Conservation (phyloP, 2,329 filamentous ascomycete genomes). For the Myriosclerotinia duriaeana region DNA sequence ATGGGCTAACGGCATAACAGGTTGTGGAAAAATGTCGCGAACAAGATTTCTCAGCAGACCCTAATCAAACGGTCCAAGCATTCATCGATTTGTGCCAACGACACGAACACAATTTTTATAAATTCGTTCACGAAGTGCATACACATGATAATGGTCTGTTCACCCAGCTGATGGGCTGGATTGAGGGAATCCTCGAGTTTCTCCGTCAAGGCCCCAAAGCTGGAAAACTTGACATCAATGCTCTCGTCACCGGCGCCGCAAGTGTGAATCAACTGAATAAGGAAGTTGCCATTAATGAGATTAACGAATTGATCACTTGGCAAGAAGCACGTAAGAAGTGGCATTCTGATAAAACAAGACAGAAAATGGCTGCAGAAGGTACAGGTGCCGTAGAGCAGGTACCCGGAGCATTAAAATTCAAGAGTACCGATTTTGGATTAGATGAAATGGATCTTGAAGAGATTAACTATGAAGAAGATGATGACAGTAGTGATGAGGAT, state of each 20-base stretch:
- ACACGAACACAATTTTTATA: conserved; percentile 97
- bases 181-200: conserved; percentile 93
- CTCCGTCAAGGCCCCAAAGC: conserved; percentile 81
- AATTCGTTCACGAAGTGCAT: conserved; percentile 97
- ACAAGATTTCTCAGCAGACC: conserved; percentile 86
- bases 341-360: conserved; percentile 95
- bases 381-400: conserved; percentile 49
- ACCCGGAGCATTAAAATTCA: conserved; percentile 62
- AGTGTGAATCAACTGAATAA: conserved; percentile 68
- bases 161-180: conserved; percentile 93
- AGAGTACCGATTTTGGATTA: conserved; percentile 83
- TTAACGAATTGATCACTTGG: conserved; percentile 85
- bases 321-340: conserved; percentile 95
- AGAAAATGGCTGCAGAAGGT: conserved; percentile 95
- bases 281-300: conserved; percentile 71
- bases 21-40: conserved; percentile 65
- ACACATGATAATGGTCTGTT: conserved; percentile 96
- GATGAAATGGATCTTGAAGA: conserved; percentile 85
- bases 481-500: conserved; percentile 60
- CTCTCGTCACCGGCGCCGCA: conserved; percentile 78
- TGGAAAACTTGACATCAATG: conserved; percentile 91
- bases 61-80: conserved; percentile 95
- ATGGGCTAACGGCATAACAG: conserved; percentile 41
- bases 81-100: conserved; percentile 96
- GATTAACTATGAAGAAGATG: conserved; percentile 73